A percentile compares a stretch with the other conserved stretches of the same genome.
These are phyloP conservation scores for Sequoiadendron giganteum DNA, from an alignment of 75 land plant species.

Conservation along the genomic window DNA sequence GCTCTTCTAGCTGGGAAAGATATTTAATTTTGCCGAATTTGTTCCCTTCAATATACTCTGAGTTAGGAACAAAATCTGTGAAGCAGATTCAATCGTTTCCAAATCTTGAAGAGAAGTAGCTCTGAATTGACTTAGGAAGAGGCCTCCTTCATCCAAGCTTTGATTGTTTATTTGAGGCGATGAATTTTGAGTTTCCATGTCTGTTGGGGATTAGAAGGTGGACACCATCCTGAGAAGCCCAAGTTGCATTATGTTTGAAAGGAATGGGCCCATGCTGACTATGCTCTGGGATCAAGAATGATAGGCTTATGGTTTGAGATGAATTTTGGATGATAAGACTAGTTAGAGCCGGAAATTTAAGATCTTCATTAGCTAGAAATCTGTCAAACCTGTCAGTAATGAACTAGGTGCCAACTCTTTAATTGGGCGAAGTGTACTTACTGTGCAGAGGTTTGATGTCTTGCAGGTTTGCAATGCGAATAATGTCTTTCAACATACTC, in stretches of 20 bases:
- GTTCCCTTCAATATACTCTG: background rate
- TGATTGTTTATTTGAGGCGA: background rate
- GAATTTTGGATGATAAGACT: background rate
- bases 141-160: background rate
- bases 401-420: background rate
- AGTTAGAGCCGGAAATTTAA: background rate
- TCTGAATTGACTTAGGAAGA: background rate
- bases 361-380: background rate
- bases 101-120: background rate
- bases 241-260: background rate
- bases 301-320: background rate
- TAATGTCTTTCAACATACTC: background rate
- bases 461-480: background rate
- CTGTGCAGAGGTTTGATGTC: background rate
- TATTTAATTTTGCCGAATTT: background rate
- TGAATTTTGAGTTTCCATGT: background rate
- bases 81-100: background rate
- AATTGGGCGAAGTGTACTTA: background rate
- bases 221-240: background rate
- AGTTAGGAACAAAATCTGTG: background rate
- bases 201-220: background rate
- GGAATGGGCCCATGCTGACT: background rate
- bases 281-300: background rate
- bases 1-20: background rate
- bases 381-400: background rate